Evolutionary conservation across 305 asterid species (phyloP), one percentile per base, ranked within the genome.

Genomic region (Withania somnifera): DNA sequence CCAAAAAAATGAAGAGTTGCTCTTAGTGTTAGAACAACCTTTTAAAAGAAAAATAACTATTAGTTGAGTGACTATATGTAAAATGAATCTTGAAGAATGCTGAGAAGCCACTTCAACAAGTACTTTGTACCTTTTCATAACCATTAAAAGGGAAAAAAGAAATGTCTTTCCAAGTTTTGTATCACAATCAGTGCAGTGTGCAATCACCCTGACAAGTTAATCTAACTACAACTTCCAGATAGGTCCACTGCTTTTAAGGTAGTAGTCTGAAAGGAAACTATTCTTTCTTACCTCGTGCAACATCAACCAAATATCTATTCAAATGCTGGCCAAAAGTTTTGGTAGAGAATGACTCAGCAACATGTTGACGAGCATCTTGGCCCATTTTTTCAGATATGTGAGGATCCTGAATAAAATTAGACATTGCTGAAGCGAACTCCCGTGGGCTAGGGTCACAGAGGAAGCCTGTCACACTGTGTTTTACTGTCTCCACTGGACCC

Each of bases 401-500:
- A 80, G 94, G 95, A 86, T 94, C 93, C 67, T 80, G 78, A 66
- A 90, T 36, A 77, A 92, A 90, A 47, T 92, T 92, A 32, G 91
- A 90, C 99, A 95, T 95, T 56, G 98, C 97, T 80, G 26, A 64
- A 6, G 93, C 90, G 86, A 95, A 95, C 57, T 88, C 97, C 53
- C 40, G 82, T 1, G 98, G 95, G 78, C 38, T 87, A 63, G 99
- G 95, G 22, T 94, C 91, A 82, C 98, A 93, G 6, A 95, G 97
- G 89, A 86, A 94, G 71, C 98, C 99, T 0, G 99, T 94, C 66
- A 85, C 88, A 9, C 94, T 95, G 11, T 88, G 83, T 77, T 87
- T 92, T 71, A 96, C 81, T 0, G 97, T 87, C 95, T 96, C 98
- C 22, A 94, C 93, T 4, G 99, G 98, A 13, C 98, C 98, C 26